Percentiles rank a stretch among this genome's conserved stretches.
These are phyloP conservation scores for Podaxis rugospora DNA, from an alignment of 768 basidiomycete species.

Conservation along the genomic window DNA sequence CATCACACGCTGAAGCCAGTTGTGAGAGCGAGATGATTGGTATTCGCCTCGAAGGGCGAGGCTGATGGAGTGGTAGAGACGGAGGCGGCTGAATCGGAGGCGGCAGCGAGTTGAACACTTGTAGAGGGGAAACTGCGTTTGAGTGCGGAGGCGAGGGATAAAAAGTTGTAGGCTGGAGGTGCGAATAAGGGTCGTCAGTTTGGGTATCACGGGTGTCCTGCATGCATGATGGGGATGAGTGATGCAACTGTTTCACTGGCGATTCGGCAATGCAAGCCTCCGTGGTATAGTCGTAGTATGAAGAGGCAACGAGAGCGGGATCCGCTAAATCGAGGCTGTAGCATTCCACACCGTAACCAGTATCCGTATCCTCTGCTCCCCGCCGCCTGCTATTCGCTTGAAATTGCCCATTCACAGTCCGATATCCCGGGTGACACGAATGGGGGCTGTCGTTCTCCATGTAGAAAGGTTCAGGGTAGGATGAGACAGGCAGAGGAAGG, in stretches of 20 bases:
- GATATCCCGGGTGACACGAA: neutral
- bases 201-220: slow-evolving; percentile 1
- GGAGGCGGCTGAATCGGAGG: slow-evolving; percentile 18
- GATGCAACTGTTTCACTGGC: neutral
- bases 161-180: neutral
- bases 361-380: neutral
- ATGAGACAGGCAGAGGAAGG: neutral
- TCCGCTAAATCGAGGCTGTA: neutral
- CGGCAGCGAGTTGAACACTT: slow-evolving; percentile 15
- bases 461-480: neutral
- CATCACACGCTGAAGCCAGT: slow-evolving; percentile 36
- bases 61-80: slow-evolving; percentile 38
- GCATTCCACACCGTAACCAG: neutral
- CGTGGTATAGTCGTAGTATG: neutral
- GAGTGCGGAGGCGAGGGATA: slow-evolving; percentile 13
- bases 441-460: neutral
- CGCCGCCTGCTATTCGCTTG: neutral
- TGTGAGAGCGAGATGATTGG: slow-evolving; percentile 39
- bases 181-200: neutral
- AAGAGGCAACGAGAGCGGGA: neutral
- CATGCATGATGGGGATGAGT: neutral
- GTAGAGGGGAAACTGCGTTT: slow-evolving; percentile 17
- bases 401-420: neutral
- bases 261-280: neutral
- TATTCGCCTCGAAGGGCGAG: slow-evolving; percentile 40